Base-by-base conservation (phyloP, 2,329 filamentous ascomycete species). In the Nothomitra cinnamomea region DNA sequence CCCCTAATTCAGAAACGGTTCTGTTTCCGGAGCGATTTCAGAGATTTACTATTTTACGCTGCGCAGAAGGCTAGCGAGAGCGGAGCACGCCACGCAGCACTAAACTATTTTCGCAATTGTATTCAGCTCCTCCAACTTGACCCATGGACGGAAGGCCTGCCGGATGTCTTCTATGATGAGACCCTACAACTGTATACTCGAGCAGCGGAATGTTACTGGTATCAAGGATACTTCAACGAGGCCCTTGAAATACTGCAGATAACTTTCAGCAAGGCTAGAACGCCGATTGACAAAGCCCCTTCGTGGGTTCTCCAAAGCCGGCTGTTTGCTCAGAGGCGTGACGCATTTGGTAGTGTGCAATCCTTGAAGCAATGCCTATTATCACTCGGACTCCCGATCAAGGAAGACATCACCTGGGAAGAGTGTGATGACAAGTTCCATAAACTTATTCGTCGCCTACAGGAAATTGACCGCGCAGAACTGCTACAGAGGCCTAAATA, bases 81-180 rank as follows among this genome's bases (percentile, higher is more conserved):
- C 52, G 88, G 89, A 15, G 88, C 89, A 1, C 76, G 86, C 54
- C 80, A 82, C 2, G 92, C 87, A 1, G 87, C 87, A 0, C 77
- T 87, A 6, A 87, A 83, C 64, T 95, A 88, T 62, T 94, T 87
- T 65, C 78, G 76, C 45, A 78, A 80, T 53, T 88, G 87, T 50
- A 75, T 95, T 47, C 73, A 75, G 8, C 73, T 96, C n/a, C 72
- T 96, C 13, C 88, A 94, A 63, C 72, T 82, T 5, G 70, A 85
- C 53, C 81, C 85, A 0, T 96, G 90, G 90, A 72, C 78, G 42
- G 80, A 84, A 28, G 73, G 72, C 5, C 66, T 70, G 13, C 74
- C 78, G 3, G 90, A 95, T 63, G 82, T 85, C 0, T 83, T 80
- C 47, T 95, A 95, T 61, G 81, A 87, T 10, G 90, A 96, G 68